Evolutionary conservation across 2,329 filamentous ascomycete genomes (phyloP).

Genomic region (Fusarium temperatum): DNA sequence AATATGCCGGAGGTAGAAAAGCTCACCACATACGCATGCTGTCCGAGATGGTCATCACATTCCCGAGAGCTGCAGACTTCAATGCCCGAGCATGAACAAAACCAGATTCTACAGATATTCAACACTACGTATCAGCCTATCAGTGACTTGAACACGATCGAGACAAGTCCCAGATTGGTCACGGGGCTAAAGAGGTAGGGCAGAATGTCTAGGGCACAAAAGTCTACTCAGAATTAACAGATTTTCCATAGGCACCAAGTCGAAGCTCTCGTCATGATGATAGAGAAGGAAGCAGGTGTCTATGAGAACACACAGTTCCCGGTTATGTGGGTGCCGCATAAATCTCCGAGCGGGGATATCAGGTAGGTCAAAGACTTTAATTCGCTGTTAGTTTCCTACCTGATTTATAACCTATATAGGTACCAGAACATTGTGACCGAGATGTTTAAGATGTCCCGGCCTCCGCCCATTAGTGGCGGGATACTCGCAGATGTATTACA

Average conservation of each 20-base stretch:
- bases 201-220: background rate
- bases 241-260: background rate
- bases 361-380: background rate
- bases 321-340: background rate
- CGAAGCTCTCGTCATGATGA: background rate
- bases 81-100: background rate
- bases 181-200: background rate
- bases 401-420: background rate
- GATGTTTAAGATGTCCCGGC: background rate
- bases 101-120: background rate
- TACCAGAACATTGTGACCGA: background rate
- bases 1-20: background rate
- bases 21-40: background rate
- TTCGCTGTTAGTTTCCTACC: background rate
- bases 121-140: background rate
- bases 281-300: background rate
- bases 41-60: background rate
- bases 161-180: background rate
- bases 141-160: background rate
- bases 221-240: background rate
- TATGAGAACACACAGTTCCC: background rate
- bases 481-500: conserved; percentile 45
- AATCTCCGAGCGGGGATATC: background rate
- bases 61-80: background rate
- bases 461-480: conserved; percentile 33